A percentile compares a stretch with the other conserved stretches of the same genome.
These are phyloP conservation scores for Elongisporangium anandrum DNA, from an alignment of 352 stramenopile species.

Conservation along the genomic window DNA sequence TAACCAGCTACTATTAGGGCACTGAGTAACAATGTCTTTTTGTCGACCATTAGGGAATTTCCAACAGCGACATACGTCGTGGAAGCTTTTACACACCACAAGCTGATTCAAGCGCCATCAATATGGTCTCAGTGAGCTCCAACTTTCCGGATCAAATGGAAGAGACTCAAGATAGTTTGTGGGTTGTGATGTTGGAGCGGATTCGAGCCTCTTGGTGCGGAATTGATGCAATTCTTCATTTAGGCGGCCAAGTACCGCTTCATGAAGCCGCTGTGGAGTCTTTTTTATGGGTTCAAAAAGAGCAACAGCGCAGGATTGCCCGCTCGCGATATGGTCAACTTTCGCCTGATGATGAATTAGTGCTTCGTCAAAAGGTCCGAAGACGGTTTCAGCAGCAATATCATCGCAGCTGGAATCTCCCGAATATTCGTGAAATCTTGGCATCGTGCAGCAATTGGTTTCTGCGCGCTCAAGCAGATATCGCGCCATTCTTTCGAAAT, in stretches of 20 bases:
- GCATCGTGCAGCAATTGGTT: constrained; percentile 68
- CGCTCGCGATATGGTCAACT: neutral
- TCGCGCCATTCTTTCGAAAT: constrained; percentile 59
- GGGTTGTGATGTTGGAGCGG: constrained; percentile 39
- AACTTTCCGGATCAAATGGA: constrained; percentile 68
- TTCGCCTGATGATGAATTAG: constrained; percentile 2
- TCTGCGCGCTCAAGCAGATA: constrained; percentile 41
- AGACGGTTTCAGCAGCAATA: constrained; percentile 76
- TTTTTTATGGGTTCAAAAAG: constrained; percentile 43
- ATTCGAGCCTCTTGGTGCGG: constrained; percentile 58
- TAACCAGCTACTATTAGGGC: too few relatives aligned
- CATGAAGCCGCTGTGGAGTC: constrained; percentile 65
- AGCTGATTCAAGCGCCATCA: constrained; percentile 16
- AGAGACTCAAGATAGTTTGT: constrained; percentile 48
- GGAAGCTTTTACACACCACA: constrained; percentile 63
- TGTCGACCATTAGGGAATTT: constrained; percentile 33
- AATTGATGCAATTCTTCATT: constrained; percentile 64
- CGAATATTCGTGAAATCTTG: constrained; percentile 54
- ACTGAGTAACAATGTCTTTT: neutral
- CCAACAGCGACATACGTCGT: constrained; percentile 37
- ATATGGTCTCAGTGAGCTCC: constrained; percentile 60
- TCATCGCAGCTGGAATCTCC: constrained; percentile 55
- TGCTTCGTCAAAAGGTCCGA: constrained; percentile 30
- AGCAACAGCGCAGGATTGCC: constrained; percentile 13
- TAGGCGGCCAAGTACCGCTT: constrained; percentile 71